These are phyloP conservation scores for Penicillium macrosclerotiorum DNA, from an alignment of 495 filamentous ascomycete species.

Conservation along the genomic window DNA sequence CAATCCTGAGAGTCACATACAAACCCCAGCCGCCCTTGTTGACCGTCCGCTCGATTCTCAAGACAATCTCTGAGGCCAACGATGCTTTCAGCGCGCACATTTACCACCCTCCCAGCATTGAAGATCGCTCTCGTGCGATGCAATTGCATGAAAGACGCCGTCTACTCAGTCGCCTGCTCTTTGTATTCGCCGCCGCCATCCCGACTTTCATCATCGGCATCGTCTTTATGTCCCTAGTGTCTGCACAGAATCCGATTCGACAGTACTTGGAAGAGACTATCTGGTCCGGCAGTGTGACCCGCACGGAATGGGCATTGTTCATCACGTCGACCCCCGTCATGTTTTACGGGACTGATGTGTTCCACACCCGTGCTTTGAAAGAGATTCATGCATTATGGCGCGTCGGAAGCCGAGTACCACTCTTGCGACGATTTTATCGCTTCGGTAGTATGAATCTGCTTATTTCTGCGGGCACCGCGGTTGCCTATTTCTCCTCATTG, in stretches of 20 bases:
- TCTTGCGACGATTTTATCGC: constrained; percentile 76
- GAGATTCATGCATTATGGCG: constrained; percentile 81
- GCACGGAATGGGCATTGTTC: constrained; percentile 80
- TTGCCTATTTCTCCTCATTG: constrained; percentile 84
- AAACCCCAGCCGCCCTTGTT: constrained; percentile 63
- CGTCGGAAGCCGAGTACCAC: constrained; percentile 69
- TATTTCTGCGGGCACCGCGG: constrained; percentile 82
- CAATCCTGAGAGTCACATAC: constrained; percentile 72
- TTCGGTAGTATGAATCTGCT: constrained; percentile 98
- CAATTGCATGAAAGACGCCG: constrained; percentile 60
- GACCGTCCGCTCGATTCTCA: constrained; percentile 74
- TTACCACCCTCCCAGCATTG: constrained; percentile 78
- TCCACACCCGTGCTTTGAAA: constrained; percentile 75
- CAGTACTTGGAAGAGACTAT: constrained; percentile 64
- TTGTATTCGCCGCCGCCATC: constrained; percentile 73
- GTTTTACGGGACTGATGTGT: constrained; percentile 84
- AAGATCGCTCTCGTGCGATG: constrained; percentile 76
- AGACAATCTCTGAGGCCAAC: constrained; percentile 62
- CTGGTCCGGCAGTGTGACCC: constrained; percentile 71
- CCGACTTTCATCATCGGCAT: constrained; percentile 90
- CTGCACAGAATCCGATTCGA: constrained; percentile 51
- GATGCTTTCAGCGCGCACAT: constrained; percentile 63
- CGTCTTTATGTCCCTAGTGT: constrained; percentile 83
- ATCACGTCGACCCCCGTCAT: constrained; percentile 87
- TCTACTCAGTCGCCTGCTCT: constrained; percentile 61